Base-by-base conservation (phyloP, 331 rosid species). In the Phaseolus coccineus region DNA sequence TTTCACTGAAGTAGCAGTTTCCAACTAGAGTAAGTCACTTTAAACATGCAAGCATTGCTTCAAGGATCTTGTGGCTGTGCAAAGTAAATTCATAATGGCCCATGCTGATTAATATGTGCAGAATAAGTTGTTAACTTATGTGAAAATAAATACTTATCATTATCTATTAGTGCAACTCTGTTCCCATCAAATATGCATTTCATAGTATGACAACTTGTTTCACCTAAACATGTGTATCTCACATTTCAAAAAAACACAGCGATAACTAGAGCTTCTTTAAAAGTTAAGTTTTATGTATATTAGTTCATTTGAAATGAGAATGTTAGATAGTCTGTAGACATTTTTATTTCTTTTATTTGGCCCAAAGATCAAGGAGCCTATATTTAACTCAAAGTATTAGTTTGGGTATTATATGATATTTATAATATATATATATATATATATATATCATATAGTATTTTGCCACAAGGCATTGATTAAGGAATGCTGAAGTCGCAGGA, bases 311-410 rank as follows among this genome's bases (percentile, higher is more conserved):
- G 8, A 64, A 37, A 64, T 42, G 25, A 51, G 25, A 31, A 71
- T 16, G 47, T 4, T 13, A 51, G 62, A 31, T 51, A 30, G 30
- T 31, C 31, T 14, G 15, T 5, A 11, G 12, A 42, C 46, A 42
- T 10, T 12, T 40, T 3, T 68, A 68, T 42, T 42, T 68, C 22
- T 44, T 42, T 68, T 68, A 27, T 40, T 11, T 68, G 10, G 22
- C 37, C 73, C 3, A 89, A 88, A 85, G 90, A 86, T 55, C 84
- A 80, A 81, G 73, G 62, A 61, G 62, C 67, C 13, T n/a, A 74
- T 69, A 46, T 56, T 71, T 65, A 28, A 42, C 56, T 33, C 56
- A 6, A 37, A 50, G 40, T 33, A 15, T 42, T 37, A 48, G 47
- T 55, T 79, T 78, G 16, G 69, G 46, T 48, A 73, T 16, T 56